Conservation (phyloP, 345 rosid species). For the Ailanthus altissimus region DNA sequence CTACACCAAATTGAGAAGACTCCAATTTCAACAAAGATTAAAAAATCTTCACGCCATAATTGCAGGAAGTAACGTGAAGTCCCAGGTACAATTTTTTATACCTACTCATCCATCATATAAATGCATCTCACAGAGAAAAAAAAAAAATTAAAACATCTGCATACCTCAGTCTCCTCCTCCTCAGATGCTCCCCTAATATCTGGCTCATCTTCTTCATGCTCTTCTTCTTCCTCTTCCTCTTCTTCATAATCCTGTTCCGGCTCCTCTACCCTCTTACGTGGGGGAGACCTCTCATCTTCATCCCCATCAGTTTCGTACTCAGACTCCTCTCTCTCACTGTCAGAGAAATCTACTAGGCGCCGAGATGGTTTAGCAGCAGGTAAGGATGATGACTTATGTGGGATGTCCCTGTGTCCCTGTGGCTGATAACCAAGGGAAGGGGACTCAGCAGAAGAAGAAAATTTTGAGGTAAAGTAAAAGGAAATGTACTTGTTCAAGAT, state of each 20-base stretch:
- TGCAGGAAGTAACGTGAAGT: neutral
- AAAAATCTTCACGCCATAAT: neutral
- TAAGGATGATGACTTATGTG: conserved; percentile 61
- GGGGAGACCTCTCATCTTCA: conserved; percentile 64
- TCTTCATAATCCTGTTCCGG: conserved; percentile 84
- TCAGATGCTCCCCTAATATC: conserved; percentile 63
- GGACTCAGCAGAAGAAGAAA: conserved; percentile 2
- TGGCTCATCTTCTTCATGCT: conserved; percentile 50
- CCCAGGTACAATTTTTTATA: neutral
- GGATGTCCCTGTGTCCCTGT: conserved; percentile 70
- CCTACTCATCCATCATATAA: neutral
- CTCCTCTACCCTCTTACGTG: conserved; percentile 64
- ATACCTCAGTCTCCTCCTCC: conserved; percentile 68
- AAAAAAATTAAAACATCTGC: conserved; percentile 3
- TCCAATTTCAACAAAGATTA: neutral
- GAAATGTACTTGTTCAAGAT: conserved; percentile 9
- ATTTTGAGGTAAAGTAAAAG: neutral
- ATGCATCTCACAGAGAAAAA: neutral
- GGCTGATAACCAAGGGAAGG: conserved; percentile 19
- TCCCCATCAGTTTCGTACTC: conserved; percentile 95
- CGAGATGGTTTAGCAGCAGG: conserved; percentile 57
- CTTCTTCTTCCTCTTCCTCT: conserved; percentile 70
- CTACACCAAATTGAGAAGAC: neutral
- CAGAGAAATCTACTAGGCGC: conserved; percentile 77
- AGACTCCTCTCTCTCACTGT: conserved; percentile 91